These are phyloP conservation scores for Sungouiella blattae DNA, from an alignment of 805 yeast species.

Conservation along the genomic window DNA sequence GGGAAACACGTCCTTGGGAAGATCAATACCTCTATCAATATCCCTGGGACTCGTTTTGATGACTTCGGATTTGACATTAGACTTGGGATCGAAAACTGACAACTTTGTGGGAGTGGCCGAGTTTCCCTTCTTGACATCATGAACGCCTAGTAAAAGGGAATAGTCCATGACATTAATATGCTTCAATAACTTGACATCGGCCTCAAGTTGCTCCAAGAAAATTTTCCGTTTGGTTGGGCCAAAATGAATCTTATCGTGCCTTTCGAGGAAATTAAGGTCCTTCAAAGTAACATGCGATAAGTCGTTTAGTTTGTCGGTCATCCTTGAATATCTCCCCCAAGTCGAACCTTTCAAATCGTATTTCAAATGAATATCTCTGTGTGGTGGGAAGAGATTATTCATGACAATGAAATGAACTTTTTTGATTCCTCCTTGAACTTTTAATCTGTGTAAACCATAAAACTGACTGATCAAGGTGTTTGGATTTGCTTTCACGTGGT, in stretches of 20 bases:
- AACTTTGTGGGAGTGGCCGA: slow-evolving; percentile 35
- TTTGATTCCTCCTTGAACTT: slow-evolving; percentile 69
- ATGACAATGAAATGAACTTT: slow-evolving; percentile 91
- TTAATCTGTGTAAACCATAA: slow-evolving; percentile 91
- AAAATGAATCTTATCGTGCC: slow-evolving; percentile 58
- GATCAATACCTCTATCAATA: slow-evolving; percentile 37
- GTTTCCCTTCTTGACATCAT: slow-evolving; percentile 63
- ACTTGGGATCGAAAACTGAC: slow-evolving; percentile 43
- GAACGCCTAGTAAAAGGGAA: slow-evolving; percentile 83
- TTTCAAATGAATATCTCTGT: slow-evolving; percentile 76
- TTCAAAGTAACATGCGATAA: slow-evolving; percentile 55
- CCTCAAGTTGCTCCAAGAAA: slow-evolving; percentile 65
- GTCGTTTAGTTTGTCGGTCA: slow-evolving; percentile 17
- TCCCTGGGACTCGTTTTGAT: slow-evolving; percentile 46
- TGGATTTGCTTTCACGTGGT: slow-evolving; percentile 79
- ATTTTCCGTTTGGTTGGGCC: slow-evolving; percentile 65
- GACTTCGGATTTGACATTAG: slow-evolving; percentile 34
- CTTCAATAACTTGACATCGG: slow-evolving; percentile 71
- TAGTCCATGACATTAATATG: slow-evolving; percentile 91
- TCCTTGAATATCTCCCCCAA: slow-evolving; percentile 64
- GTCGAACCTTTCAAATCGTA: slow-evolving; percentile 94
- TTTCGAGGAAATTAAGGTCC: slow-evolving; percentile 84
- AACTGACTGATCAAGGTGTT: slow-evolving; percentile 91
- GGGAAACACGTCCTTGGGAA: slow-evolving; percentile 43
- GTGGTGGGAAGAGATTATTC: slow-evolving; percentile 96